Evolutionary conservation across 2,329 filamentous ascomycete species (phyloP), one percentile per base, ranked within the genome.

Genomic region (Calonectria leucothoes): DNA sequence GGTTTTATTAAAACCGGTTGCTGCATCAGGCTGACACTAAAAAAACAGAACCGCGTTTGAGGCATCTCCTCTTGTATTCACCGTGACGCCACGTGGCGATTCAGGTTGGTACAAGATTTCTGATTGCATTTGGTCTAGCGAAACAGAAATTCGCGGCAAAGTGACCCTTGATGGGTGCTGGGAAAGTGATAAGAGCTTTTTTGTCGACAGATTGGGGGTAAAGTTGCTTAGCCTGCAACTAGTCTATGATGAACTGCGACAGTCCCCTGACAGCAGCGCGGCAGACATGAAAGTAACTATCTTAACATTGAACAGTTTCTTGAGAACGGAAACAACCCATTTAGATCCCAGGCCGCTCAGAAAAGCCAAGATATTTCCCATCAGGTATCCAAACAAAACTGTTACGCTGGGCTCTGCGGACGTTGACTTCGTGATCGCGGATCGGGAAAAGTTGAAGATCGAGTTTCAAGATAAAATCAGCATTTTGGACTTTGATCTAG

Each of bases 111-210:
- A 71, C 49, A 76, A 61, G 12, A 52, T 37, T 0, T 78, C 71
- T 0, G 71, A 78, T 3, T 77, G 76, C 20, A 14, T 78, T 0
- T 78, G 76, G 76, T 77, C 77, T 1, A 76, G 76, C 5, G 42
- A 55, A 10, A 69, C 70, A 6, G 2, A n/a, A 1, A 77, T 78
- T 3, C 73, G 73, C 0, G 75, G 75, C 0, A 77, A 76, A 23
- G 69, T 23, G 1, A 72, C 49, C 4, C 42, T 77, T 3, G 73
- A 77, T 6, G 68, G 63, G 3, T 35, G n/a, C 1, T 78, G 68
- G 6, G 67, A 73, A 11, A 52, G 29, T 4, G 15, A 66, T 0
- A 29, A 71, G 3, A 20, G 14, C 20, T 69, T 78, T 25, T 78
- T 78, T 29, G 51, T 78, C 5, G 23, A 29, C 8, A 61, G 52